phyloP scores from a whole-genome alignment of 148 eudicot genomes.

The Camellia granthamiana region DNA sequence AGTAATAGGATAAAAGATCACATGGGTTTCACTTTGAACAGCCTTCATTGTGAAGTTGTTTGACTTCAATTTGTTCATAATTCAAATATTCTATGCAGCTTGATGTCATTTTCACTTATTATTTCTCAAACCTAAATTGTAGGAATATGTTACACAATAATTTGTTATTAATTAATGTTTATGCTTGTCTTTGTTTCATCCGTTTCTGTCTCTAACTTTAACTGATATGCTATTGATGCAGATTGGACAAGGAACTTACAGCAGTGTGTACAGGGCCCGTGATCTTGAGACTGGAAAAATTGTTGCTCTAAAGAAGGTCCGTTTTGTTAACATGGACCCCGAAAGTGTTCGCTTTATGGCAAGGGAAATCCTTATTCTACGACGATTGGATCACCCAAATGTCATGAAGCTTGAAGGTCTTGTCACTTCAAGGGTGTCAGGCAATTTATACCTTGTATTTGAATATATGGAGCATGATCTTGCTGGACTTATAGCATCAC shows the following conservation, averaged over 20 bases:
- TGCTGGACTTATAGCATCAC: constrained; percentile 56
- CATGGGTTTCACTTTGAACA: background rate
- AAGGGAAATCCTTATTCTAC: constrained; percentile 51
- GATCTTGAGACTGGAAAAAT: constrained; percentile 56
- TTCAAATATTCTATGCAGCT: background rate
- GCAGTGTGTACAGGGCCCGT: constrained; percentile 60
- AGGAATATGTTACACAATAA: background rate
- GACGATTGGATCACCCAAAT: constrained; percentile 60
- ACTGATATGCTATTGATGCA: constrained; percentile 25
- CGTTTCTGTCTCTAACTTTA: constrained; percentile 1
- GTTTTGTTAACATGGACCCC: constrained; percentile 66
- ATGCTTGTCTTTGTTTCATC: background rate
- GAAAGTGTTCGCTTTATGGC: constrained; percentile 69
- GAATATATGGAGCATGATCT: constrained; percentile 75
- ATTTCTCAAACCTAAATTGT: background rate
- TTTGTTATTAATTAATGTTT: background rate
- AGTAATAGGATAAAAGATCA: background rate
- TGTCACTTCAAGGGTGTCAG: constrained; percentile 51
- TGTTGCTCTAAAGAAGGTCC: constrained; percentile 62
- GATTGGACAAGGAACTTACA: constrained; percentile 78
- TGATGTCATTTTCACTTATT: constrained; percentile 11
- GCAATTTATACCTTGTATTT: constrained; percentile 56
- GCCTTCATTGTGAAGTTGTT: background rate
- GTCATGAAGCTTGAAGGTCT: constrained; percentile 65
- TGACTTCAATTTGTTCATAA: background rate